Base-by-base conservation (phyloP, 352 stramenopile species). In the Phytopythium chamaehyphon region DNA sequence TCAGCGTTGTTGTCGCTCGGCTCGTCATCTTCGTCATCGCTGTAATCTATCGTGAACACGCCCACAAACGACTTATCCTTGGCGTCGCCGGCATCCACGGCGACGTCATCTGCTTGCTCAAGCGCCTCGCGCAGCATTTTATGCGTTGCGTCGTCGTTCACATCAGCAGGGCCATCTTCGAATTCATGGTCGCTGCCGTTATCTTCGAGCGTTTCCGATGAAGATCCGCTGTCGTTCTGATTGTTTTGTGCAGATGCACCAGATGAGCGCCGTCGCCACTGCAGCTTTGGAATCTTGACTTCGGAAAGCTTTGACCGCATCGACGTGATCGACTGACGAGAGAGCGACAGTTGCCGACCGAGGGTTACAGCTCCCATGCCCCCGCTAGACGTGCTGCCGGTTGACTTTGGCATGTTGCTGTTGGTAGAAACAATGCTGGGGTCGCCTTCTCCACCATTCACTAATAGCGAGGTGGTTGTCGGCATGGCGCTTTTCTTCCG, bases 41-140 rank as follows among this genome's bases (percentile, higher is more conserved):
- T 89, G 57, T 89, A 84, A 51, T 87, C 78, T 67, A 90, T 90
- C 43, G 79, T 90, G 51, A 90, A 90, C 46, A 90, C 76, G 15
- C 73, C 79, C 16, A 86, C 76, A 57, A 90, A 90, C 22, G 40
- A 51, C 58, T 71, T 71, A 23, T 71, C 64, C 18, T 62, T 61
- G 6, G 39, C 44, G 42, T 47, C 45, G 43, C 22, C 54, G 14
- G 15, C 47, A n/a, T 61, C 47, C 31, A 54, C 48, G 28, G 57
- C 57, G 47, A 22, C n/a, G 28, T 72, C 54, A 35, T 75, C 40
- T 38, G 54, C 50, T 36, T 76, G 62, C 46, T 75, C 66, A 0
- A 75, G 59, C 26, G 66, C 66, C 31, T 64, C 59, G 28, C 66
- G 66, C 42, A 75, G 40, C 59, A 75, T 72, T 33, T 75, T 64